These are phyloP conservation scores for Ustilago sp. DNA, from an alignment of 1,284 basidiomycete species.

Conservation along the genomic window DNA sequence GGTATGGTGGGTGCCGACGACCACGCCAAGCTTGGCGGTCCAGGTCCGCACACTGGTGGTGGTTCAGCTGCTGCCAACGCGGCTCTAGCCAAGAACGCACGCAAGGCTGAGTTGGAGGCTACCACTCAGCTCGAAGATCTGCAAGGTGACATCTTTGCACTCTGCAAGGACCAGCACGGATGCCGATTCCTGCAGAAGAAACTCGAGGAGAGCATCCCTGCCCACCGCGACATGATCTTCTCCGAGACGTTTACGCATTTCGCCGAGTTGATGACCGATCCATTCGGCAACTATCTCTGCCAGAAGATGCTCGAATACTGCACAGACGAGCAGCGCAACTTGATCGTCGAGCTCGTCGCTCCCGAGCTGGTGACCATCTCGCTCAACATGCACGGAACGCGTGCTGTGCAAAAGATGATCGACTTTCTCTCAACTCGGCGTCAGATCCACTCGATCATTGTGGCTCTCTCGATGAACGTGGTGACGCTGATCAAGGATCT, in stretches of 20 bases:
- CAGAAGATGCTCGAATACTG: conserved; percentile 98
- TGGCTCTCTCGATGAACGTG: conserved; percentile 95
- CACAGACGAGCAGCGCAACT: conserved; percentile 95
- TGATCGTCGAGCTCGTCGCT: conserved; percentile 97
- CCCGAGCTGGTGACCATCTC: conserved; percentile 98
- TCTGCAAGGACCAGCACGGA: conserved; percentile 99
- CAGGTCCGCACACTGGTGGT: conserved; percentile 18
- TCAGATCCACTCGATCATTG: conserved; percentile 97
- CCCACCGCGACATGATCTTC: conserved; percentile 93
- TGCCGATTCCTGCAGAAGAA: conserved; percentile 99
- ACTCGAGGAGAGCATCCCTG: conserved; percentile 89
- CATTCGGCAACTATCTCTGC: conserved; percentile 99
- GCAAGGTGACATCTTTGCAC: conserved; percentile 85
- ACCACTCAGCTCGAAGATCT: conserved; percentile 95
- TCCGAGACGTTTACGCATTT: conserved; percentile 97
- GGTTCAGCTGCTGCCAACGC: conserved; percentile 26
- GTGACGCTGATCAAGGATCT: conserved; percentile 99
- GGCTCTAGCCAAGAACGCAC: conserved; percentile 42
- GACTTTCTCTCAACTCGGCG: conserved; percentile 80
- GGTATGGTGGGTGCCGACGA: conserved; percentile 39
- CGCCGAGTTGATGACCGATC: conserved; percentile 98
- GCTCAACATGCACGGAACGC: conserved; percentile 99
- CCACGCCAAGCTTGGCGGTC: conserved; percentile 38
- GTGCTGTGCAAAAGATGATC: conserved; percentile 99
- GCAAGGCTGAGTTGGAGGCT: conserved; percentile 84